These are phyloP conservation scores for Calycina herbarum DNA, from an alignment of 2,329 filamentous ascomycete species.

Conservation along the genomic window DNA sequence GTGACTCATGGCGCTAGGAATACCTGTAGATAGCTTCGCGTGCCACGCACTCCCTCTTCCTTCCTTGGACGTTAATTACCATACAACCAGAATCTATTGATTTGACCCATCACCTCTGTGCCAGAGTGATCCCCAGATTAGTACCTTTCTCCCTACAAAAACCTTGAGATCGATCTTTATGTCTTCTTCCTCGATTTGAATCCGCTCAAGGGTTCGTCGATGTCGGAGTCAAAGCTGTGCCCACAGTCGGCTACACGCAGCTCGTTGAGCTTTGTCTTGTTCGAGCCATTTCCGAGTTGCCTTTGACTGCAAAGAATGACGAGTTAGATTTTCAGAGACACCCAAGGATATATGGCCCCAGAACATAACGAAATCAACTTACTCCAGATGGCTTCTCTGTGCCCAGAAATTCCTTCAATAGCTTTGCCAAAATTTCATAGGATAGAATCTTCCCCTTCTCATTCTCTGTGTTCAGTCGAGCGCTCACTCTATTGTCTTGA, in stretches of 20 bases:
- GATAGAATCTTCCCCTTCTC: too few species aligned
- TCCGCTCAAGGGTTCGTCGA: not conserved
- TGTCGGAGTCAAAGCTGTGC: not conserved
- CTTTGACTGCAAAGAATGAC: not conserved
- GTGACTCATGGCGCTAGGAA: too few species aligned
- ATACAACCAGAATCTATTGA: too few species aligned
- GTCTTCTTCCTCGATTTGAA: slow-evolving; percentile 6
- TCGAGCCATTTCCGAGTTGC: slow-evolving; percentile 10
- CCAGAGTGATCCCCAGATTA: too few species aligned
- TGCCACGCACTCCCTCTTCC: too few species aligned
- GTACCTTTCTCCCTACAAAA: too few species aligned
- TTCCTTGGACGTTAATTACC: too few species aligned
- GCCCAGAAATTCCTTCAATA: not conserved
- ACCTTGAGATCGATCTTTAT: not conserved
- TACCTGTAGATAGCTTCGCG: too few species aligned
- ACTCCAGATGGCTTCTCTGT: slow-evolving; percentile 10
- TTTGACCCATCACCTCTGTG: too few species aligned
- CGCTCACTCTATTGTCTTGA: not conserved
- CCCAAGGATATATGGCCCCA: not conserved
- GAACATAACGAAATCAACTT: not conserved
- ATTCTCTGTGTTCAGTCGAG: too few species aligned
- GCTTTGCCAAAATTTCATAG: too few species aligned
- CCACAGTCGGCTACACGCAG: slow-evolving; percentile 6
- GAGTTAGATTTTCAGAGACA: not conserved
- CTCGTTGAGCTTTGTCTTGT: slow-evolving; percentile 12